Evolutionary conservation across 495 filamentous ascomycete species (phyloP).

Genomic region (Parathielavia appendiculata): DNA sequence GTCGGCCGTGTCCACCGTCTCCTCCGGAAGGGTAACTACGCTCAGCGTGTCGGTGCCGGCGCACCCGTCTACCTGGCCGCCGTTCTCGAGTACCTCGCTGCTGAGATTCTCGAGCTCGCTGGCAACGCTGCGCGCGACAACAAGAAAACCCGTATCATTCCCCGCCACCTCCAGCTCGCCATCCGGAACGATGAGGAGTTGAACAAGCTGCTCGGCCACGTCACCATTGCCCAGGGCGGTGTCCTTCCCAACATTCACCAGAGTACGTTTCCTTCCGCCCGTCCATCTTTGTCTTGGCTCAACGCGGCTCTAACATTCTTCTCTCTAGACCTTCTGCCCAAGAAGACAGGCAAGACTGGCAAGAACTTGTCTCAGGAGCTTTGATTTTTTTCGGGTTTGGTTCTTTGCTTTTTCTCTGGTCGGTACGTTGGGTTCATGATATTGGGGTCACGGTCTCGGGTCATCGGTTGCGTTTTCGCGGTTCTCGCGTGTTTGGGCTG

Average conservation of each 20-base stretch:
- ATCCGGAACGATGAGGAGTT: slow-evolving; percentile 99
- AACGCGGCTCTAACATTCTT: slow-evolving; percentile 39
- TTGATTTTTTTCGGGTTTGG: slow-evolving; percentile 54
- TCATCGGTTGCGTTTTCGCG: slow-evolving; percentile 66
- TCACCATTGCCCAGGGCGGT: slow-evolving; percentile 99
- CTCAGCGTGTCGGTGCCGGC: slow-evolving; percentile 98
- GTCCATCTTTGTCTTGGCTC: not conserved
- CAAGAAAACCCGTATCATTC: slow-evolving; percentile 99
- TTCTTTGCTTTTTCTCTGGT: slow-evolving; percentile 61
- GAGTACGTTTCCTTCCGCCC: slow-evolving; percentile 57
- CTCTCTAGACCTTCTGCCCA: slow-evolving; percentile 80
- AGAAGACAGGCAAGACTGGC: slow-evolving; percentile 93
- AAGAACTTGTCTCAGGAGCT: slow-evolving; percentile 90
- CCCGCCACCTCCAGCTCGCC: slow-evolving; percentile 97
- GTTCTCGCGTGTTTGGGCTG: slow-evolving; percentile 70
- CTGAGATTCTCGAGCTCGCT: slow-evolving; percentile 97
- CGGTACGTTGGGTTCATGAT: slow-evolving; percentile 66
- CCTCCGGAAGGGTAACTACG: slow-evolving; percentile 99
- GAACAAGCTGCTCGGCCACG: slow-evolving; percentile 99
- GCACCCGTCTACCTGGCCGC: slow-evolving; percentile 97
- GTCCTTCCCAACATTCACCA: slow-evolving; percentile 98
- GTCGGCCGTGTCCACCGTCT: slow-evolving; percentile 99
- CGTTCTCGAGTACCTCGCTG: slow-evolving; percentile 96
- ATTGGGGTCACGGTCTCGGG: slow-evolving; percentile 82
- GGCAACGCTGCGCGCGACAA: slow-evolving; percentile 98